Conservation (phyloP, 2,329 filamentous ascomycete genomes). For the Apiospora rasikravindrae region DNA sequence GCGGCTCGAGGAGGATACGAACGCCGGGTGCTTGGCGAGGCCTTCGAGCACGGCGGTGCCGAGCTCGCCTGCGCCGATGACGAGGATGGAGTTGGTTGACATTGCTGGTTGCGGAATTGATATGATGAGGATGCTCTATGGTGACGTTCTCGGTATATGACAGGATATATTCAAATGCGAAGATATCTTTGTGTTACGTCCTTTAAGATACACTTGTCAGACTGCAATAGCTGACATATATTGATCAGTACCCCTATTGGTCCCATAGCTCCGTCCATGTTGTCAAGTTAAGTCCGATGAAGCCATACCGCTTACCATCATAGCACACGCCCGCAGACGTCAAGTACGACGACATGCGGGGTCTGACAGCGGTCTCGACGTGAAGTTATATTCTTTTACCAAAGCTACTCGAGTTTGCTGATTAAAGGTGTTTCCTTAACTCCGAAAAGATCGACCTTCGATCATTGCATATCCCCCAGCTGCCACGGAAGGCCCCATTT, state of each 20-base stretch:
- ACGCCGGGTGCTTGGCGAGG: constrained; percentile 52
- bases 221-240: neutral
- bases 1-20: constrained; percentile 17
- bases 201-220: neutral
- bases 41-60: constrained; percentile 60
- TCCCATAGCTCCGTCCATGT: neutral
- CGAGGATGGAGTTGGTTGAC: constrained; percentile 49
- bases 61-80: constrained; percentile 72
- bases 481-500: too few species aligned
- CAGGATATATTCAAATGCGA: neutral
- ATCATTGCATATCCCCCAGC: neutral
- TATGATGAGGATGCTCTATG: neutral
- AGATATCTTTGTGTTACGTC: neutral
- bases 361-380: neutral
- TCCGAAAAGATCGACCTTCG: neutral
- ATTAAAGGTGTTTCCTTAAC: neutral
- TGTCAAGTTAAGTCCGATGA: neutral
- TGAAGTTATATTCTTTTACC: neutral
- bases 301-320: neutral
- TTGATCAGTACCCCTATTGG: too few species aligned
- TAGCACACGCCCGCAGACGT: neutral
- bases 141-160: too few species aligned
- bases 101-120: neutral
- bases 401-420: neutral
- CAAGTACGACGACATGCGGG: neutral